Evolutionary conservation across 1,139 yeast genomes (phyloP).

Genomic region (Yamadazyma taylorii): DNA sequence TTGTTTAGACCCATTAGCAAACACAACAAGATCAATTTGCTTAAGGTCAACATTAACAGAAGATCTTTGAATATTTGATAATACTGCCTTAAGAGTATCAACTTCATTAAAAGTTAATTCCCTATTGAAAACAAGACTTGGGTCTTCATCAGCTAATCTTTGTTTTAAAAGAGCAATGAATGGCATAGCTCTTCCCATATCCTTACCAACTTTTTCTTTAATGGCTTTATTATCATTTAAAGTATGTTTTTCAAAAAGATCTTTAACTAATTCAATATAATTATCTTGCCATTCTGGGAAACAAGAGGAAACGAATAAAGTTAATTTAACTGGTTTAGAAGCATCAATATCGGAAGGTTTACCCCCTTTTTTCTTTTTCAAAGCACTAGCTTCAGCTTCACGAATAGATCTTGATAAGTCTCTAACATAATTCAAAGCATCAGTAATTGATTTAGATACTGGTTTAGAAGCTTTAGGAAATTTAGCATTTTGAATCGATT

Average conservation of each 20-base stretch:
- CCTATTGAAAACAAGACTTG: slow-evolving; percentile 82
- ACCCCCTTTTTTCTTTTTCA: slow-evolving; percentile 91
- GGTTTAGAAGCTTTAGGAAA: slow-evolving; percentile 79
- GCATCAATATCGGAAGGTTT: slow-evolving; percentile 71
- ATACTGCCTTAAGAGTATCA: slow-evolving; percentile 60
- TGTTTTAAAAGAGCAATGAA: slow-evolving; percentile 84
- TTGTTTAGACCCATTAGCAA: slow-evolving; percentile 58
- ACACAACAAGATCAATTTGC: slow-evolving; percentile 53
- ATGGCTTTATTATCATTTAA: slow-evolving; percentile 62
- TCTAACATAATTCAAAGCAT: slow-evolving; percentile 78
- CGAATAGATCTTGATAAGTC: slow-evolving; percentile 78
- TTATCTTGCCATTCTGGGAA: slow-evolving; percentile 97
- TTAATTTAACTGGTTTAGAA: slow-evolving; percentile 68
- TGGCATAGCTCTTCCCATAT: slow-evolving; percentile 97
- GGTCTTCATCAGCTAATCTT: slow-evolving; percentile 66
- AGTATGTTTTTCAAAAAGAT: slow-evolving; percentile 64
- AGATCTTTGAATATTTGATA: slow-evolving; percentile 58
- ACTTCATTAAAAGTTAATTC: slow-evolving; percentile 80
- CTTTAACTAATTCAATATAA: slow-evolving; percentile 81
- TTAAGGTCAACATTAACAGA: slow-evolving; percentile 62
- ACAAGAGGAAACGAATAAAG: slow-evolving; percentile 69
- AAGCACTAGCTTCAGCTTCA: slow-evolving; percentile 84
- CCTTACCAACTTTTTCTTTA: slow-evolving; percentile 67
- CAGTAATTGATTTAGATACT: slow-evolving; percentile 58
- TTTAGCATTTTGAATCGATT: slow-evolving; percentile 66